Evolutionary conservation across 2,329 filamentous ascomycete genomes (phyloP).

Genomic region (Apiospora koreana): DNA sequence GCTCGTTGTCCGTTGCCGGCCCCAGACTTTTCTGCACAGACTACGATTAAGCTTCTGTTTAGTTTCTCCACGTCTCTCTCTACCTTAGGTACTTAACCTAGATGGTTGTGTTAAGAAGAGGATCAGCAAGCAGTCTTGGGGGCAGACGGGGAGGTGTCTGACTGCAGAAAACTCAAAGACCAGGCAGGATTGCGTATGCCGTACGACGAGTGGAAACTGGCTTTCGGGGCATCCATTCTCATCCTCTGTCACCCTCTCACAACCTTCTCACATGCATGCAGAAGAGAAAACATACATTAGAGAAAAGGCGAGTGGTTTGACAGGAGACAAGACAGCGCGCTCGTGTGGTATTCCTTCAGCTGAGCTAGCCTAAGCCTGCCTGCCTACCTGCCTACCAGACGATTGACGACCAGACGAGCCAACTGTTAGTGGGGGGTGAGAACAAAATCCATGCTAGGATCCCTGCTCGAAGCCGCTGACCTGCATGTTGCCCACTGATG

Average conservation of each 20-base stretch:
- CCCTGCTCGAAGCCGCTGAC: slow-evolving; percentile 7
- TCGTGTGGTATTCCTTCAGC: not conserved
- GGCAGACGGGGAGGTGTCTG: not conserved
- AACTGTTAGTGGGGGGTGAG: not conserved
- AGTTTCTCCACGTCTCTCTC: not conserved
- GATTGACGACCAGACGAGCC: not conserved
- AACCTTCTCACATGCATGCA: not conserved
- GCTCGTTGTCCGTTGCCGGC: not conserved
- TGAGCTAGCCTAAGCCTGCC: not conserved
- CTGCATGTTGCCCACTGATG: slow-evolving; percentile 10
- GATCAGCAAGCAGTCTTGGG: not conserved
- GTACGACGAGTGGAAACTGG: not conserved
- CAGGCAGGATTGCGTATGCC: not conserved
- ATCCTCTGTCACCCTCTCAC: not conserved
- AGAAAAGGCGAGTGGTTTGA: not conserved
- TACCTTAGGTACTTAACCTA: not conserved
- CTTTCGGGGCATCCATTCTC: not conserved
- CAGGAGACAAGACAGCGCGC: not conserved
- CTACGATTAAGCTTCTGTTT: not conserved
- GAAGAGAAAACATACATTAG: too few species aligned
- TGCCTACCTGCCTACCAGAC: too few species aligned
- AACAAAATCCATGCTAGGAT: slow-evolving; percentile 1
- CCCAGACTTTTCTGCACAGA: slow-evolving; percentile 1
- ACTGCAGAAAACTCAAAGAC: slow-evolving; percentile 1
- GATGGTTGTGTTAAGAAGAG: not conserved